Conservation (phyloP, 108 stramenopile genomes). For the Nitzschia sp. region DNA sequence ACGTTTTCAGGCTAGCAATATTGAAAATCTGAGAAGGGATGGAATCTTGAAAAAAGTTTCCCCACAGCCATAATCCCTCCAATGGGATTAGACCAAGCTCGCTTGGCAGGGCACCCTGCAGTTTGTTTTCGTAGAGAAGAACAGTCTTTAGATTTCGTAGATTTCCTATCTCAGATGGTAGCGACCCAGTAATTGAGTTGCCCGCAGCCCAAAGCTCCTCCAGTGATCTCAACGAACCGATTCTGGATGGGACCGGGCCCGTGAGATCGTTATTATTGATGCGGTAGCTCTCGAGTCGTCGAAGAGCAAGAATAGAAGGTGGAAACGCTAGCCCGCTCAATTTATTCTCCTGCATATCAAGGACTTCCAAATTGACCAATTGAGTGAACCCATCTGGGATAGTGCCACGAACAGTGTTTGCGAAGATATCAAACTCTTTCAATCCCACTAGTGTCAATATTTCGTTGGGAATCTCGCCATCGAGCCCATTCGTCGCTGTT, state of each 20-base stretch:
- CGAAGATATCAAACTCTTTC: constrained; percentile 34
- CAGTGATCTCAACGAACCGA: constrained; percentile 19
- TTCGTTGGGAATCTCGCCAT: constrained; percentile 45
- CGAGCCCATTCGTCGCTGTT: constrained; percentile 34
- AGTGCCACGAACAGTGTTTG: constrained; percentile 26
- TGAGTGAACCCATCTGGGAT: constrained; percentile 22
- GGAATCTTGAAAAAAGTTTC: constrained; percentile 47
- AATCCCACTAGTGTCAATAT: constrained; percentile 41
- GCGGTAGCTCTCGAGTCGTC: constrained; percentile 21
- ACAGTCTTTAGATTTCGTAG: constrained; percentile 29
- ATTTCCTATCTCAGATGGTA: constrained; percentile 33
- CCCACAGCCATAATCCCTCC: constrained; percentile 23
- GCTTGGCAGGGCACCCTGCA: constrained; percentile 27
- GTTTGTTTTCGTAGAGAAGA: constrained; percentile 20
- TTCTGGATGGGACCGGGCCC: constrained; percentile 15
- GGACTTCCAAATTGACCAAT: constrained; percentile 16
- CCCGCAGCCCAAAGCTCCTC: constrained; percentile 35
- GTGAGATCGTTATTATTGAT: constrained; percentile 24
- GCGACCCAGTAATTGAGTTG: constrained; percentile 22
- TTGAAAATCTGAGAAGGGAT: constrained; percentile 54
- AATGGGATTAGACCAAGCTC: constrained; percentile 35
- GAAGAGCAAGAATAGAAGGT: constrained; percentile 11
- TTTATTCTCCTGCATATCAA: constrained; percentile 32
- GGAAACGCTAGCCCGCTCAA: constrained; percentile 39
- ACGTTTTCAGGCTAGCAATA: constrained; percentile 23